phyloP scores from a whole-genome alignment of 495 filamentous ascomycete species.

The Lepraria neglecta region DNA sequence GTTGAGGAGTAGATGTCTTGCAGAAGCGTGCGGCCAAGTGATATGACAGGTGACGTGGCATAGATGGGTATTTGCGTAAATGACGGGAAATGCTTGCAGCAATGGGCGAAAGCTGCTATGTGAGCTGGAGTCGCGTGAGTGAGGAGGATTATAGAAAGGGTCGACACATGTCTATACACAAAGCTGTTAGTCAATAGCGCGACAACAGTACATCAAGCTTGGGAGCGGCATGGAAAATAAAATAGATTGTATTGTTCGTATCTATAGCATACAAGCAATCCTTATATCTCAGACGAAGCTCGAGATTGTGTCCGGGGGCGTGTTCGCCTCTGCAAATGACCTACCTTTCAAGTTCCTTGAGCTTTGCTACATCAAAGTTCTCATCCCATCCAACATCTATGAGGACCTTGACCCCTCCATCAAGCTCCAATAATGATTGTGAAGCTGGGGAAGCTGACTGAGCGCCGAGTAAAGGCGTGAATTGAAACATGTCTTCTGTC shows the following conservation, averaged over 20 bases:
- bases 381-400: slow-evolving; percentile 97
- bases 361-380: slow-evolving; percentile 69
- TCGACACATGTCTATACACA: slow-evolving; percentile 66
- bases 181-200: slow-evolving; percentile 14
- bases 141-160: slow-evolving; percentile 87
- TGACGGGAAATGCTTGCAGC: slow-evolving; percentile 89
- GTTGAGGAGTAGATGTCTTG: slow-evolving; percentile 91
- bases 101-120: slow-evolving; percentile 89
- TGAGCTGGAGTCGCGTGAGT: slow-evolving; percentile 89
- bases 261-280: slow-evolving; percentile 22
- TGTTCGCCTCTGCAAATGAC: slow-evolving; percentile 27
- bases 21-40: slow-evolving; percentile 80
- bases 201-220: neutral
- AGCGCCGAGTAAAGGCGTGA: slow-evolving; percentile 85
- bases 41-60: slow-evolving; percentile 87
- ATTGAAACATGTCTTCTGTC: slow-evolving; percentile 71
- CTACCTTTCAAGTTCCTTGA: slow-evolving; percentile 85
- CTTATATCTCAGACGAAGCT: neutral
- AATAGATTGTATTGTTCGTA: slow-evolving; percentile 16
- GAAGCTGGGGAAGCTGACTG: slow-evolving; percentile 80
- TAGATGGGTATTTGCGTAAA: slow-evolving; percentile 95
- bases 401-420: slow-evolving; percentile 91
- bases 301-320: neutral
- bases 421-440: slow-evolving; percentile 91
- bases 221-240: neutral